A percentile compares a stretch with the other conserved stretches of the same genome.
phyloP scores from a whole-genome alignment of 2,329 filamentous ascomycete genomes.

The Ophiocordyceps sinensis region DNA sequence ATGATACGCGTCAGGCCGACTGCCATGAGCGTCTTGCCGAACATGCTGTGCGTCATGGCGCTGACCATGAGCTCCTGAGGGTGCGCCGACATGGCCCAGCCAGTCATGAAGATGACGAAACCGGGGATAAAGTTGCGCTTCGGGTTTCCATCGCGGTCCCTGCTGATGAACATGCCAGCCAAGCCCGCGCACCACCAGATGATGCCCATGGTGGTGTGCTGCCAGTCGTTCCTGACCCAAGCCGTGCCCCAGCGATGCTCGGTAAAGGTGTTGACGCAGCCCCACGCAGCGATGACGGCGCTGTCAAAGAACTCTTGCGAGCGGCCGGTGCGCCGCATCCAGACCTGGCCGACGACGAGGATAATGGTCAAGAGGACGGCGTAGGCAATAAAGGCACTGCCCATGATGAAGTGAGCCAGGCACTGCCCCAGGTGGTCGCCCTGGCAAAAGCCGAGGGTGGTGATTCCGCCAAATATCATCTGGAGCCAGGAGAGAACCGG shows the following conservation, averaged over 20 bases:
- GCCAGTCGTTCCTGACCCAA: conserved; percentile 89
- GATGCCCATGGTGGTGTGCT: conserved; percentile 99
- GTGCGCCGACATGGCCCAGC: conserved; percentile 90
- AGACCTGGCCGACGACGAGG: conserved; percentile 75
- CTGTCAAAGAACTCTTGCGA: conserved; percentile 98
- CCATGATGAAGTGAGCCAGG: conserved; percentile 97
- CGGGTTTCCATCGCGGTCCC: conserved; percentile 66
- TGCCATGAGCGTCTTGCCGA: conserved; percentile 91
- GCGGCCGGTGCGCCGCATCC: conserved; percentile 67
- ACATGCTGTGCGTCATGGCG: conserved; percentile 75
- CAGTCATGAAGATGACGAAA: conserved; percentile 81
- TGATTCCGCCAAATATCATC: conserved; percentile 93
- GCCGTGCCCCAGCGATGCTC: conserved; percentile 84
- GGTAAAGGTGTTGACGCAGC: conserved; percentile 94
- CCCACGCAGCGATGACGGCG: conserved; percentile 82
- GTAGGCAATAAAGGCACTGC: conserved; percentile 88
- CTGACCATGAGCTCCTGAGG: conserved; percentile 74
- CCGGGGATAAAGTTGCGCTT: conserved; percentile 88
- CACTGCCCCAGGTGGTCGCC: conserved; percentile 87
- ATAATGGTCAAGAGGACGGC: conserved; percentile 77
- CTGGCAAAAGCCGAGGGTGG: conserved; percentile 80
- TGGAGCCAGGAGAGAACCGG: conserved; percentile 81
- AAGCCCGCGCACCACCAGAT: conserved; percentile 96
- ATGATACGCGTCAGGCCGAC: conserved; percentile 74
- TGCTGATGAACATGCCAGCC: conserved; percentile 82